Evolutionary conservation across 140 eudicot species (phyloP).

Genomic region (Senecio squalidus): DNA sequence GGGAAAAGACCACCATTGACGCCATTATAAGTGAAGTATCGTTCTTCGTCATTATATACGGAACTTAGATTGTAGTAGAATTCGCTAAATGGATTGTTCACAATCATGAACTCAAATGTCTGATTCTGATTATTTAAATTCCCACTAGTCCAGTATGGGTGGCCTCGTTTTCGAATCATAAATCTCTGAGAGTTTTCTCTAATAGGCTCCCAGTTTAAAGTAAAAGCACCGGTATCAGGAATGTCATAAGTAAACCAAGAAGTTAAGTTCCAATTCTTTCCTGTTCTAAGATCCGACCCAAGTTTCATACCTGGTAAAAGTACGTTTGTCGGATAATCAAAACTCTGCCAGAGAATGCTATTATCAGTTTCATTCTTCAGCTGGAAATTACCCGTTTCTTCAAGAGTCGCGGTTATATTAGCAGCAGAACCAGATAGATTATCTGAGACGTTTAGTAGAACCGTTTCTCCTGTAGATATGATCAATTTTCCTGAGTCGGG

Average conservation of each 20-base stretch:
- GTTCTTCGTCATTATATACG: constrained; percentile 8
- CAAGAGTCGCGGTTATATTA: constrained; percentile 20
- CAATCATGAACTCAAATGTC: constrained; percentile 7
- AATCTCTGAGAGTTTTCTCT: constrained; percentile 5
- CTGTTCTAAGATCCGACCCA: constrained; percentile 18
- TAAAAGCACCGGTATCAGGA: constrained; percentile 37
- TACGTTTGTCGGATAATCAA: constrained; percentile 42
- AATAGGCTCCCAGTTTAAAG: constrained; percentile 25
- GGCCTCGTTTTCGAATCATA: constrained; percentile 17
- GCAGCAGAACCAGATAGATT: neutral
- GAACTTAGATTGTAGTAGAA: constrained; percentile 2
- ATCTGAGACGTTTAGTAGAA: constrained; percentile 13
- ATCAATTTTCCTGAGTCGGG: constrained; percentile 15
- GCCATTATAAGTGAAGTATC: constrained; percentile 19
- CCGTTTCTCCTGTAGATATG: constrained; percentile 1
- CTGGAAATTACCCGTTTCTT: constrained; percentile 38
- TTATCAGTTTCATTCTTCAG: neutral
- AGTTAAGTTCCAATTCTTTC: constrained; percentile 28
- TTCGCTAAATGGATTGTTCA: neutral
- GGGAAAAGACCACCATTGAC: constrained; percentile 3
- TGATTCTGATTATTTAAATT: neutral
- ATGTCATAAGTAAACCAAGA: constrained; percentile 27
- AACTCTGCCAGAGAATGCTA: constrained; percentile 40
- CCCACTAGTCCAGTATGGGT: constrained; percentile 39
- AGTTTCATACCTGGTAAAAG: constrained; percentile 55